phyloP scores from a whole-genome alignment of 352 stramenopile species.

The Pythium monospermum region DNA sequence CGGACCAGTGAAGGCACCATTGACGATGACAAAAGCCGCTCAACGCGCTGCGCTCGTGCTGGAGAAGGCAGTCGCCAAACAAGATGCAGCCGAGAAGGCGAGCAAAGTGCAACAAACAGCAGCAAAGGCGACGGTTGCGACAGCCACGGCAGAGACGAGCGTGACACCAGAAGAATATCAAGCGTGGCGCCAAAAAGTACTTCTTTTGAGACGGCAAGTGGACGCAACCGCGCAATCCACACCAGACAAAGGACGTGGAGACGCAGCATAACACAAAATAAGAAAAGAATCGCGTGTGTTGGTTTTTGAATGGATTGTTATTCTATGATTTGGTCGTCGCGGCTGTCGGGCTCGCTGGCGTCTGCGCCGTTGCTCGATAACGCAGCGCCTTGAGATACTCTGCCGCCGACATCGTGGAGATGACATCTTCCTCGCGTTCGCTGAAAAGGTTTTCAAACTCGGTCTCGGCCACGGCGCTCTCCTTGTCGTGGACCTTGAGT shows the following conservation, averaged over 20 bases:
- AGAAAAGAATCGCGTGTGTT: constrained; percentile 6
- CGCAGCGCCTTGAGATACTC: constrained; percentile 75
- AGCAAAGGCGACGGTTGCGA: background rate
- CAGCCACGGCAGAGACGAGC: background rate
- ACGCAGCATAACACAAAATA: background rate
- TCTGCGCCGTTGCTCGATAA: constrained; percentile 33
- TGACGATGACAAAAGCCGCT: constrained; percentile 18
- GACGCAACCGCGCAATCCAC: too few relatives aligned
- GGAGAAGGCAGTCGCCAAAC: constrained; percentile 10
- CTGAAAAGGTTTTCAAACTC: constrained; percentile 85
- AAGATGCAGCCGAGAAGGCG: background rate
- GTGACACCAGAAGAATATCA: constrained; percentile 12
- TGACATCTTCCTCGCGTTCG: constrained; percentile 71
- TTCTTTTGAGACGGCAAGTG: background rate
- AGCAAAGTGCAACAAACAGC: background rate
- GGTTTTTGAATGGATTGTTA: constrained; percentile 1
- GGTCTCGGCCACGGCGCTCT: constrained; percentile 35
- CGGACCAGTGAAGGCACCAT: background rate
- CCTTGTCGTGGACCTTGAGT: constrained; percentile 65
- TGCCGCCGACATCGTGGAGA: constrained; percentile 54
- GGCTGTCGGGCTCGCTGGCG: background rate
- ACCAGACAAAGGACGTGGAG: background rate
- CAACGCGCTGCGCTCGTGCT: constrained; percentile 15
- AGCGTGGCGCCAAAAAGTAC: constrained; percentile 12
- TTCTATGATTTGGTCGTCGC: constrained; percentile 23